Evolutionary conservation across 73 alveolate genomes (phyloP).

Genomic region (Paramecium sonneborni): DNA sequence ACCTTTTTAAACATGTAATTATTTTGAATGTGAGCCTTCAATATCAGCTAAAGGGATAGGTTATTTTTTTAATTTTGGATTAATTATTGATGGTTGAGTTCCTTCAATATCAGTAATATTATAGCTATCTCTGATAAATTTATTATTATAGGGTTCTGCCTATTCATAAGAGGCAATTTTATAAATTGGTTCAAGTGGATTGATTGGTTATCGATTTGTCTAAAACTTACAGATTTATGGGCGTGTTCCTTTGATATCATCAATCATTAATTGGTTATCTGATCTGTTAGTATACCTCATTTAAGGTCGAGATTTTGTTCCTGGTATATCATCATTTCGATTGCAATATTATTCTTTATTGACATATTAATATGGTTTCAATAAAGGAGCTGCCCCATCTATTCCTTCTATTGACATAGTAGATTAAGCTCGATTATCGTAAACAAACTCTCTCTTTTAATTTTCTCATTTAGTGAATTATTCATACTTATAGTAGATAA

Average conservation of each 20-base stretch:
- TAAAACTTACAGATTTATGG: conserved; percentile 79
- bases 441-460: neutral
- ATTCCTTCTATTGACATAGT: conserved; percentile 60
- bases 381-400: conserved; percentile 68
- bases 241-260: conserved; percentile 75
- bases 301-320: conserved; percentile 57
- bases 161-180: conserved; percentile 84
- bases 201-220: conserved; percentile 71
- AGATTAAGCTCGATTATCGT: neutral
- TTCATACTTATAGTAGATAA: conserved; percentile 66
- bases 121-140: conserved; percentile 93
- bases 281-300: conserved; percentile 74
- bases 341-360: conserved; percentile 65
- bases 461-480: neutral
- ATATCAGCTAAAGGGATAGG: conserved; percentile 2
- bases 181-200: conserved; percentile 94
- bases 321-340: conserved; percentile 67
- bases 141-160: conserved; percentile 88
- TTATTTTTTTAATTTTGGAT: conserved; percentile 82
- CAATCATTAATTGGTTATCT: conserved; percentile 61
- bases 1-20: neutral
- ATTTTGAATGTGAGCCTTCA: conserved; percentile 20
- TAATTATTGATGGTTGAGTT: conserved; percentile 78
- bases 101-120: conserved; percentile 93
- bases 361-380: conserved; percentile 69